Base-by-base conservation (phyloP, 2,329 filamentous ascomycete genomes). In the Phialocephala sp. region DNA sequence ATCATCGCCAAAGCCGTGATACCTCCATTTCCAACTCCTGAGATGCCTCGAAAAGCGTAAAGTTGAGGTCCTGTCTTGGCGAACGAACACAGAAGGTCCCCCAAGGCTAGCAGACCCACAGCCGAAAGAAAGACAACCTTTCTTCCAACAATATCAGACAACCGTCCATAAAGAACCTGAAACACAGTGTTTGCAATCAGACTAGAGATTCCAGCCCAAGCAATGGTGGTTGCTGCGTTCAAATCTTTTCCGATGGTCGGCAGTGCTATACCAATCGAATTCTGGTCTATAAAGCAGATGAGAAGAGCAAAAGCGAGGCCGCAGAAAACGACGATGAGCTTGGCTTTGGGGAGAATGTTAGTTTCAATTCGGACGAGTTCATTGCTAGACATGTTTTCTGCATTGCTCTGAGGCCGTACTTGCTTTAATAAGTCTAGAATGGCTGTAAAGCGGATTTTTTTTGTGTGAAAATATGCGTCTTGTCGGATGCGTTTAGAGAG, bases 21-120 rank as follows among this genome's bases (percentile, higher is more conserved):
- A 11, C 88, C 88, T 1, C 87, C 88, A 52, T 83, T 84, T 11
- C 85, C 87, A n/a, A 90, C 79, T 61, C 88, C 87, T 11, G 87
- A 83, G 22, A 88, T 71, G 4, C 80, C 87, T 41, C 88, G 81
- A 72, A 88, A 89, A 22, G 84, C 79, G 75, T 89, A 89, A 32
- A 90, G 82, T 79, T 86, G 85, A 22, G 83, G 79, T 0, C 83
- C 80, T 64, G 81, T 87, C 45, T 81, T 79, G 0, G 85, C 80
- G 32, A 90, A 78, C 0, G 85, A 85, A 72, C 87, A 89, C 0
- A 88, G 77, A 58, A 90, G 74, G 72, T 89, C 86, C 1, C 83
- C 84, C 15, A 89, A 63, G 8, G 81, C 80, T 5, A 90, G 77
- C 14, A 88, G 74, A 0, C 78, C 78, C 8, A 88, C 75, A 1